phyloP scores from a whole-genome alignment of 345 rosid genomes.

The Populus davidiana region DNA sequence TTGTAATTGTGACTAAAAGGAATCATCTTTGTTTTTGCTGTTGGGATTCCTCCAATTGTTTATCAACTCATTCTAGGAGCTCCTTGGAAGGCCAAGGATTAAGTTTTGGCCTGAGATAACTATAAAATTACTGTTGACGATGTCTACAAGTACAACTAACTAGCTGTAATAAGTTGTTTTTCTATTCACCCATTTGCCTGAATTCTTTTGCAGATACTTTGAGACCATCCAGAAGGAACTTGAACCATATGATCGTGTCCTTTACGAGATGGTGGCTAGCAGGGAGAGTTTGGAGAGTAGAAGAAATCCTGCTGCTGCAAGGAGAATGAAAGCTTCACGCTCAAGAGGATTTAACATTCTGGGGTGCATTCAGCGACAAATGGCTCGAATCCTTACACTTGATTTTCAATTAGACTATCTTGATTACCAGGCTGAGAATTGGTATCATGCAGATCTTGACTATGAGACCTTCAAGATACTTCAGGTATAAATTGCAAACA shows the following conservation, averaged over 20 bases:
- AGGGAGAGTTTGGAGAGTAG: slow-evolving; percentile 72
- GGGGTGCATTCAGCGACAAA: slow-evolving; percentile 80
- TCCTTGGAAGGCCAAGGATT: not conserved
- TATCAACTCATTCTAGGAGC: not conserved
- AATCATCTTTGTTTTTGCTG: not conserved
- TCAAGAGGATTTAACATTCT: slow-evolving; percentile 70
- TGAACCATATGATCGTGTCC: slow-evolving; percentile 72
- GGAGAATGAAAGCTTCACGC: slow-evolving; percentile 53
- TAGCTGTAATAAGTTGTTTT: not conserved
- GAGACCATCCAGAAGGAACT: slow-evolving; percentile 79
- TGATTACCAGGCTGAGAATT: slow-evolving; percentile 69
- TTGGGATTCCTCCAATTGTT: not conserved
- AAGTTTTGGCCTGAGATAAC: not conserved
- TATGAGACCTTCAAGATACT: slow-evolving; percentile 82
- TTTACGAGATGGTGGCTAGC: slow-evolving; percentile 93
- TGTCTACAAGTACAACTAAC: not conserved
- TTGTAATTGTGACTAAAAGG: not conserved
- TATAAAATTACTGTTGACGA: not conserved
- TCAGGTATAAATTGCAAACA: slow-evolving; percentile 50
- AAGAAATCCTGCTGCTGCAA: slow-evolving; percentile 44
- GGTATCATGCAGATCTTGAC: slow-evolving; percentile 98
- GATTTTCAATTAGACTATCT: slow-evolving; percentile 91
- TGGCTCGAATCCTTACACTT: slow-evolving; percentile 68
- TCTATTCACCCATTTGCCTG: not conserved
- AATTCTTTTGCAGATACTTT: slow-evolving; percentile 55